Base-by-base conservation (phyloP, 169 alveolate genomes). In the Sarcocystis neurona region DNA sequence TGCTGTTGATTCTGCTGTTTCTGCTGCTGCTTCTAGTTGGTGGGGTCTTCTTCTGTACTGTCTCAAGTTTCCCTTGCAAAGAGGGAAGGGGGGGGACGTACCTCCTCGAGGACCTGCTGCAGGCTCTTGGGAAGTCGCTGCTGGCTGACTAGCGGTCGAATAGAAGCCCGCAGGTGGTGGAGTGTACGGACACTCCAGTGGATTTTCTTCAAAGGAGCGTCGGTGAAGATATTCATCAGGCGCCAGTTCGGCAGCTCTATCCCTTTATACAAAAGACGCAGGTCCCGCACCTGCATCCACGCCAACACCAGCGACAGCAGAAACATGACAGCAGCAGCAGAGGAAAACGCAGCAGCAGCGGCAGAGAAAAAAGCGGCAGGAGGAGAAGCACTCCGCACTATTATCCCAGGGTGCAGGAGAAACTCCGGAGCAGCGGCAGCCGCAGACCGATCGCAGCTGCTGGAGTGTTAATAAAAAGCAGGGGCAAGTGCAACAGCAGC, bases 191-290 rank as follows among this genome's bases (percentile, higher is more conserved):
- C 94, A 80, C 87, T 89, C 93, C 93, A 91, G 70, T 74, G 85
- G 46, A 87, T 86, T 60, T 66, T 90, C 90, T 85, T 84, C 63
- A 86, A 77, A n/a, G 92, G 89, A 63, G 87, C 85, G 79, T 95
- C 94, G 63, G 93, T 84, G 92, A 95, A 96, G 41, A 96, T 94
- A 34, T 95, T 96, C 97, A 96, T 95, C 39, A 95, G 93, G 39
- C 98, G 92, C 92, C 94, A 92, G 90, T 96, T 96, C 58, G 98
- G 98, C 87, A 96, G 86, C 77, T 96, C 98, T 34, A 94, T 94
- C 6, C 98, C 98, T 89, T 96, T 96, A 94, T 95, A 96, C 47
- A 95, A 91, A 84, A 96, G 88, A 0, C 97, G 94, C 6, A 96
- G 88, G 84, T 96, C 98, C 37, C 92, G 89, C 80, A 93, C 92